Percentiles rank a stretch among this genome's conserved stretches.
Evolutionary conservation across 73 alveolate species (phyloP).

Genomic region (Tetrahymena elliotti): DNA sequence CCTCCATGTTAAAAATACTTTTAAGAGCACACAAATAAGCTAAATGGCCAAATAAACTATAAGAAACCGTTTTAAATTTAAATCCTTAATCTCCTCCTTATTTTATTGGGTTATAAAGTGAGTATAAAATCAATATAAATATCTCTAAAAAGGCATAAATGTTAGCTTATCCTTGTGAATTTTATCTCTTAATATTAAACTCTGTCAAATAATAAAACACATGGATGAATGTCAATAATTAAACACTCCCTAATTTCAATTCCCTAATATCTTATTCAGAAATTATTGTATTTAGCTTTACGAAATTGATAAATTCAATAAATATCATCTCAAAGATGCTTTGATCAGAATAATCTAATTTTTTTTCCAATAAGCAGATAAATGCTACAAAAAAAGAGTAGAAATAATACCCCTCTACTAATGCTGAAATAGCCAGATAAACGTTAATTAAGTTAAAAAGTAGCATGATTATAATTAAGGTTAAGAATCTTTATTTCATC

Average conservation of each 20-base stretch:
- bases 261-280: not conserved
- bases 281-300: not conserved
- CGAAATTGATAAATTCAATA: not conserved
- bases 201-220: not conserved
- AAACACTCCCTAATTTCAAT: not conserved
- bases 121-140: not conserved
- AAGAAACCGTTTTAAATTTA: not conserved
- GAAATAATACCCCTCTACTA: not conserved
- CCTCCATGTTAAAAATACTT: not conserved
- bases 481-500: not conserved
- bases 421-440: not conserved
- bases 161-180: not conserved
- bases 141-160: not conserved
- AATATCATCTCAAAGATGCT: not conserved
- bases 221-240: not conserved
- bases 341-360: not conserved
- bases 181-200: not conserved
- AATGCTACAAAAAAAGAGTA: not conserved
- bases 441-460: not conserved
- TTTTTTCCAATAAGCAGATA: not conserved
- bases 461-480: not conserved
- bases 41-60: not conserved
- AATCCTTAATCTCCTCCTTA: not conserved
- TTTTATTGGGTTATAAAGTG: not conserved
- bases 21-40: not conserved